Conservation (phyloP, 257 asterid species). For the Agastache rugosa region DNA sequence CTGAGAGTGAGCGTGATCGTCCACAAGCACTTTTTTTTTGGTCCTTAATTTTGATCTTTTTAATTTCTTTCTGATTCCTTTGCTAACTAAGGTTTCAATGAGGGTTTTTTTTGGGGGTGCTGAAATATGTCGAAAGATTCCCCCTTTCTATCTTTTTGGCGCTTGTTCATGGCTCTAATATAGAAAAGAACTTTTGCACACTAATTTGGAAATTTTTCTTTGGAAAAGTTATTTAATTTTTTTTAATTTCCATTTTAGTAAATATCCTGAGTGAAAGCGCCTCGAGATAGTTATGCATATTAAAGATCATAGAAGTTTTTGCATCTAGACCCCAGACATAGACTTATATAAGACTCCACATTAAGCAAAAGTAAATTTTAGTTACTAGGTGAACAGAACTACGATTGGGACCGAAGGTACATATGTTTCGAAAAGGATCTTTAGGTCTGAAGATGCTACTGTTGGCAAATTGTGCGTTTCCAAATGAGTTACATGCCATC, state of each 20-base stretch:
- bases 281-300: neutral
- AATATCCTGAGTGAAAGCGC: neutral
- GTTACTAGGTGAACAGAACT: neutral
- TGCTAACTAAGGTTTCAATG: neutral
- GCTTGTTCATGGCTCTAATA: conserved; percentile 6
- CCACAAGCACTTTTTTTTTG: neutral
- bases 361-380: neutral
- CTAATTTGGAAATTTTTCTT: neutral
- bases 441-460: conserved; percentile 2
- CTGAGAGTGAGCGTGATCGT: conserved; percentile 12
- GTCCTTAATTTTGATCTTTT: neutral
- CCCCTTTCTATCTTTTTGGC: conserved; percentile 8
- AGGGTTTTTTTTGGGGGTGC: neutral
- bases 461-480: conserved; percentile 26
- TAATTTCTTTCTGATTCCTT: neutral
- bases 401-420: neutral
- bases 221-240: neutral
- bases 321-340: neutral
- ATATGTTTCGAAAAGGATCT: neutral
- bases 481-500: conserved; percentile 5
- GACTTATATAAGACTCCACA: neutral
- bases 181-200: neutral
- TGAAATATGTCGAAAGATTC: conserved; percentile 7
- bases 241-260: neutral
- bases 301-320: neutral